Base-by-base conservation (phyloP, 2,329 filamentous ascomycete species). In the Epichloe amarillans region DNA sequence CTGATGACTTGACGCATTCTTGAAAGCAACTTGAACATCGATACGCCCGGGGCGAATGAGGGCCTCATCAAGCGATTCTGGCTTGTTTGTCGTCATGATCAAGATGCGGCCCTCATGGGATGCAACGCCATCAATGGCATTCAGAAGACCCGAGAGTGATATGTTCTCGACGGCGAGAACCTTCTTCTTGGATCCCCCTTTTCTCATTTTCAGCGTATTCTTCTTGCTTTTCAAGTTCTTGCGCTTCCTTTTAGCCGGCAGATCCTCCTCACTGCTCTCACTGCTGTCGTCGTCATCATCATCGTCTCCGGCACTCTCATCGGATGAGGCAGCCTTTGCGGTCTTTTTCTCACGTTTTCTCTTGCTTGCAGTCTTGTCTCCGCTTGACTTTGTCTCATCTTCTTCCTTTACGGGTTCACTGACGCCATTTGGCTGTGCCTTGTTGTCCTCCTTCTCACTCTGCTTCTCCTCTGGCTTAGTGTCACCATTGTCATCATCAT, bases 11-110 rank as follows among this genome's bases (percentile, higher is more conserved):
- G 74, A 77, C 1, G 80, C 78, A 54, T 77, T 76, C 21, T 68
- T 73, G 64, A 89, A 86, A 11, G 70, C 70, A 1, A 89, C 77
- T 57, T 84, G 79, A 40, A 84, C 69, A 55, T 90, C 86, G 4
- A 90, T 81, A 1, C 84, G 74, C 1, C 86, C 85, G 0, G 86
- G 84, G 0, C 86, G 74, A 47, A 89, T 82, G 5, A 93, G 73
- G 0, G 85, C 86, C 44, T 82, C 75, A 60, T 90, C 86, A 0
- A 91, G 76, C 14, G 77, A 73, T 58, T 90, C 82, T 3, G 83
- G 83, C 53, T 80, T 77, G 65, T 91, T 93, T 35, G 84, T 88
- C 0, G 86, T 90, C 83, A 90, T 88, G 68, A 91, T 82, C 17
- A 91, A 75, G 12, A 91, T 78, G 44, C 85, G 78, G 26, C 86